Evolutionary conservation across 1,139 yeast species (phyloP), one percentile per base, ranked within the genome.

Genomic region (Magnusiomyces magnusii): DNA sequence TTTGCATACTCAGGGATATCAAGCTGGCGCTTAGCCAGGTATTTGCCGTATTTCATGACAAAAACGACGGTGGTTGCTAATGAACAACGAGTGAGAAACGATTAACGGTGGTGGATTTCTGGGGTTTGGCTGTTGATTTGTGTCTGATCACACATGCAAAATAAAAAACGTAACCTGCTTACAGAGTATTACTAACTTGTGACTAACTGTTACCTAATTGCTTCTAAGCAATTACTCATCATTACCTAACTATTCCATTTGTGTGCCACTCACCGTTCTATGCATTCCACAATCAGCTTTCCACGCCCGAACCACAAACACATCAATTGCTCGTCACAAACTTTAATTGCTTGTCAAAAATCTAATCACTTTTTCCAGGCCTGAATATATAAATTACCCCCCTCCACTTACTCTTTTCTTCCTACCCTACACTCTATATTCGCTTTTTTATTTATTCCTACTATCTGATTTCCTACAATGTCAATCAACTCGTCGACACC

Each of bases 1-100:
- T 93, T 92, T 54, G 95, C 84, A 73, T 93, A 93, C 72, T 93
- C 98, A 10, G 98, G 98, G 60, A 93, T 78, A 73, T 93, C 98
- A 66, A 93, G 79, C 75, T 90, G 97, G 72, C 97, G 83, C 53
- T 95, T 87, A 64, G 96, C 98, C 71, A 93, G 80, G 71, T 91
- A 88, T 74, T 93, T 93, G 59, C 98, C 99, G 73, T 90, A 93
- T 79, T 93, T 93, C 99, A 74, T 74, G 47, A 58, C 36, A 34
- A 44, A 7, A 3, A 21, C n/a, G 41, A 51, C 13, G 31, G 15
- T 9, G 52, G 13, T 28, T n/a, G 17, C 42, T 17, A n/a, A n/a
- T n/a, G n/a, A n/a, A n/a, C n/a, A n/a, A n/a, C n/a, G n/a, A n/a
- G n/a, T n/a, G n/a, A n/a, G n/a, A n/a, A n/a, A n/a, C n/a, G n/a